These are phyloP conservation scores for Hemisphaericaspora xylofermentans DNA, from an alignment of 1,139 yeast species.

Conservation along the genomic window DNA sequence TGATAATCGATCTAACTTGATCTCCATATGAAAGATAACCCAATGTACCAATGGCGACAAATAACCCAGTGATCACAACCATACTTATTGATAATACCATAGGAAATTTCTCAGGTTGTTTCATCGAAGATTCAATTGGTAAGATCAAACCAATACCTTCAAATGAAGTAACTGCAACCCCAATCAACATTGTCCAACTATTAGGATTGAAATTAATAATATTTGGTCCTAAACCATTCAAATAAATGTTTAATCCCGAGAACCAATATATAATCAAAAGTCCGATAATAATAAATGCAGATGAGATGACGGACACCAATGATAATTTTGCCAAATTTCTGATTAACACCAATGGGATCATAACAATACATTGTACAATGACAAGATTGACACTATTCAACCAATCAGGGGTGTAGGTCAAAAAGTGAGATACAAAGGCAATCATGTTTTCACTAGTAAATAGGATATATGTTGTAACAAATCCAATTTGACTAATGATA, in stretches of 20 bases:
- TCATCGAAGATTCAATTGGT: conserved; percentile 78
- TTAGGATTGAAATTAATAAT: conserved; percentile 53
- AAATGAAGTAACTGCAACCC: conserved; percentile 79
- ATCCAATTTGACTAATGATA: conserved; percentile 70
- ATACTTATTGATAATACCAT: conserved; percentile 60
- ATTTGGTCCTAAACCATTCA: conserved; percentile 51
- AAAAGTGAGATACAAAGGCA: conserved; percentile 36
- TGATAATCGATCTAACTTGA: conserved; percentile 63
- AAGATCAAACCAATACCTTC: conserved; percentile 79
- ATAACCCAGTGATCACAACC: conserved; percentile 55
- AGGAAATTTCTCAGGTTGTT: conserved; percentile 69
- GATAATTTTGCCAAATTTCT: conserved; percentile 73
- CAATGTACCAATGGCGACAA: conserved; percentile 60
- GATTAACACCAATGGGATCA: conserved; percentile 68
- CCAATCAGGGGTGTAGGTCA: conserved; percentile 14
- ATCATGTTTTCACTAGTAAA: conserved; percentile 69
- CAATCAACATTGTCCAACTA: conserved; percentile 71
- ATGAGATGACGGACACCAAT: conserved; percentile 64
- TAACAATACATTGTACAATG: conserved; percentile 52
- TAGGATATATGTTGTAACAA: conserved; percentile 73
- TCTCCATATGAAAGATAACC: conserved; percentile 74
- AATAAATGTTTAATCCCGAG: conserved; percentile 45
- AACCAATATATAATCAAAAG: conserved; percentile 61
- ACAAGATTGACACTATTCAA: conserved; percentile 39
- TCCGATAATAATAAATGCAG: conserved; percentile 64